These are phyloP conservation scores for Solanum megistacrolobum DNA, from an alignment of 257 asterid genomes.

Conservation along the genomic window DNA sequence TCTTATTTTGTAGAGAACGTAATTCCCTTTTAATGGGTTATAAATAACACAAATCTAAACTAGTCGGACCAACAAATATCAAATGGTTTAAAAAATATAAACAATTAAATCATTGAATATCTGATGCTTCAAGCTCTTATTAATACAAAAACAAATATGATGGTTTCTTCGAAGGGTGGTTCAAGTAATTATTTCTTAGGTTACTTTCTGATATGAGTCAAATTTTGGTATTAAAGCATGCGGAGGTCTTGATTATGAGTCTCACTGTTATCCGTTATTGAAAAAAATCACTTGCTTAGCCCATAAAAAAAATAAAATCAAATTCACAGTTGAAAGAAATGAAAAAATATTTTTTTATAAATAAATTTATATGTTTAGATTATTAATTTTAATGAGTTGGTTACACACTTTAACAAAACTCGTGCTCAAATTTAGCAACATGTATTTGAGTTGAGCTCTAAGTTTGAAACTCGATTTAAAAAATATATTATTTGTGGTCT, in stretches of 20 bases:
- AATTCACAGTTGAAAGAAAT: not conserved
- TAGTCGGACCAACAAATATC: not conserved
- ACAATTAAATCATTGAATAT: not conserved
- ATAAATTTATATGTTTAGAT: not conserved
- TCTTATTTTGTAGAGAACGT: no score
- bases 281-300: not conserved
- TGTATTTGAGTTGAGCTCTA: not conserved
- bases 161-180: not conserved
- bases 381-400: not conserved
- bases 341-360: not conserved
- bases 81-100: no score
- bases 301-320: not conserved
- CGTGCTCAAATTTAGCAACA: not conserved
- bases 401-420: not conserved
- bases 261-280: not conserved
- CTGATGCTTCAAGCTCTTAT: not conserved
- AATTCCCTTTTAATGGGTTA: not conserved
- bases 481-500: not conserved
- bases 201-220: not conserved
- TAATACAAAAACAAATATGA: not conserved
- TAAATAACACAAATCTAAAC: not conserved
- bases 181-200: not conserved
- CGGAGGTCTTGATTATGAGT: not conserved
- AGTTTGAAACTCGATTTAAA: not conserved
- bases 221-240: not conserved